These are phyloP conservation scores for Lichtheimia corymbifera DNA, from an alignment of 371 early-diverging fungal genomes.

Conservation along the genomic window DNA sequence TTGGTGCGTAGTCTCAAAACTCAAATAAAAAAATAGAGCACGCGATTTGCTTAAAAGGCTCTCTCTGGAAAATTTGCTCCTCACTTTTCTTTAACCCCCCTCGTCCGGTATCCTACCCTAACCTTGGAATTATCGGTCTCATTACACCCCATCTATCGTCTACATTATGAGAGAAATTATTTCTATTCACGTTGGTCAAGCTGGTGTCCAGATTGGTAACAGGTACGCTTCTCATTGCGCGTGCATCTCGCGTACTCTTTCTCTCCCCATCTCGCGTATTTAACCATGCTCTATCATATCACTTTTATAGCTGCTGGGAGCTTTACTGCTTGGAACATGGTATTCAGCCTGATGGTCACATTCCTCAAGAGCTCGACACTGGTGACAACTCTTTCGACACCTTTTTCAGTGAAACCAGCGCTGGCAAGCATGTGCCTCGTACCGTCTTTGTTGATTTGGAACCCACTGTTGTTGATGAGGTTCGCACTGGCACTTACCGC, in stretches of 20 bases:
- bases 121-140: constrained; percentile 23
- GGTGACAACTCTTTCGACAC: constrained; percentile 56
- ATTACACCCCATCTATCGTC: constrained; percentile 19
- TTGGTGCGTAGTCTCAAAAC: constrained; percentile 4
- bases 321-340: constrained; percentile 80
- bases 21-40: constrained; percentile 3
- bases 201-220: constrained; percentile 99
- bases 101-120: constrained; percentile 35
- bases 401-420: constrained; percentile 94
- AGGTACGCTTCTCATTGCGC: constrained; percentile 15
- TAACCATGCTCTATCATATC: no score
- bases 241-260: no score
- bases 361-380: constrained; percentile 60
- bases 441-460: constrained; percentile 98
- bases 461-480: constrained; percentile 97
- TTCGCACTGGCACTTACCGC: constrained; percentile 95
- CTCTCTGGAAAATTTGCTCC: not conserved
- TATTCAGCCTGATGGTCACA: constrained; percentile 95
- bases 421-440: constrained; percentile 97
- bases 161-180: constrained; percentile 95
- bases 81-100: constrained; percentile 3
- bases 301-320: constrained; percentile 91
- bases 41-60: constrained; percentile 3
- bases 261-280: no score
- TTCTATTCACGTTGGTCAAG: constrained; percentile 94